Evolutionary conservation across 345 rosid species (phyloP), one percentile per base, ranked within the genome.

Genomic region (Clausena lansium): DNA sequence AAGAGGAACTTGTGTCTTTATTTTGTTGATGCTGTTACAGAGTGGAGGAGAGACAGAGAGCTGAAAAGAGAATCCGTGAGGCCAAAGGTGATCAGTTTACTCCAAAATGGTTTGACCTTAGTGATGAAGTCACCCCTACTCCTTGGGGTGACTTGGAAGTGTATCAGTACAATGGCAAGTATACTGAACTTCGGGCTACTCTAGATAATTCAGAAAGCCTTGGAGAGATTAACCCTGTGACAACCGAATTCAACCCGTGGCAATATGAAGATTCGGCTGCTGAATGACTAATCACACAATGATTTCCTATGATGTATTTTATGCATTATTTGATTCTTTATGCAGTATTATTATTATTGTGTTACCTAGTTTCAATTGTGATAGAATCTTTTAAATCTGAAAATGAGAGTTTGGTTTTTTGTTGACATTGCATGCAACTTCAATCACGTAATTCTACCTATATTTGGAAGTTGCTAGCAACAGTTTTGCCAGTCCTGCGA

Each of bases 131-230:
- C 36, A 81, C 86, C 54, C 85, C 92, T 9, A 93, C 98, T n/a
- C 98, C 94, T 28, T 93, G 98, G 98, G 98, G 96, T 0, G 96
- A 93, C 78, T 78, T 93, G 45, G 96, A 91, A 83, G 89, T 93
- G 39, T 93, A 91, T 81, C 88, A 76, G 69, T 93, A 84, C 88
- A 93, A 91, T 41, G 98, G 93, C 74, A 93, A 88, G 72, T 93
- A 93, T 71, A 47, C 62, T 1, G 82, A 91, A 76, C 87, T 89
- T 47, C 83, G 90, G 5, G 91, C 87, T 35, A 87, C 86, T 3
- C 30, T 86, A 0, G 94, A 90, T 79, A 77, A 76, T 77, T 86
- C 89, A 7, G 78, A 74, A 11, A 73, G 85, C 64, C 67, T 81
- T 17, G 86, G 81, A 70, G 91, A 81, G 77, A 73, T 75, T 9